Evolutionary conservation across 2,329 filamentous ascomycete genomes (phyloP), one percentile per base, ranked within the genome.

Genomic region (Colletotrichum cuscutae): DNA sequence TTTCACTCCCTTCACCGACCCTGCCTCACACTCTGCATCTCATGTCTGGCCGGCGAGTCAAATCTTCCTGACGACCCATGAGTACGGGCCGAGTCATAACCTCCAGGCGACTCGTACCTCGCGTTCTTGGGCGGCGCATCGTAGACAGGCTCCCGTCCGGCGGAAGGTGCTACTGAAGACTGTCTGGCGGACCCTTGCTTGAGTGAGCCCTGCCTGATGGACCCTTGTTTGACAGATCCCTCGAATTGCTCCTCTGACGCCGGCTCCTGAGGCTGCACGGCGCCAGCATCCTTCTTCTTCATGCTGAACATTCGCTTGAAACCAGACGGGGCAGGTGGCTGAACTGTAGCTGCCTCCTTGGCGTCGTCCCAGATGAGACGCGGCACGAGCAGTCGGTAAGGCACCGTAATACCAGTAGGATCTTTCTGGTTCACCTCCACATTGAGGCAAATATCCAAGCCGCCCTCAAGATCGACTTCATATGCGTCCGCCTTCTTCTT

Each of bases 391-490:
- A 99, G 84, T 52, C 95, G 88, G 81, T 99, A 99, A 9, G 95
- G 94, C 63, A 91, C 90, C 0, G 97, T 99, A 75, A 94, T 95
- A 15, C 97, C 97, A 0, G 93, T 89, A 0, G 97, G 96, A 77
- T 99, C 95, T 75, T 90, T 91, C 57, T 94, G 89, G 77, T 93
- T 95, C 74, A 98, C 91, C 83, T 99, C 97, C 74, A 98, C 91
- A 77, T 98, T 98, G 56, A 99, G 83, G 63, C 91, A 93, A 46
- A 99, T 92, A 76, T 98, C 95, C 11, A 99, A 85, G 0, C 95
- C 95, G 35, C 93, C 93, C 79, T 97, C 90, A 0, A 98, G 86
- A 79, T 98, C 91, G 72, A 98, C 89, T 11, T 89, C 87, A 56
- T 86, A 86, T 22, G 85, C 85, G 53, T 87, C 85, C 2, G 86